phyloP scores from a whole-genome alignment of 345 rosid genomes.

The Orychophragmus violaceus region DNA sequence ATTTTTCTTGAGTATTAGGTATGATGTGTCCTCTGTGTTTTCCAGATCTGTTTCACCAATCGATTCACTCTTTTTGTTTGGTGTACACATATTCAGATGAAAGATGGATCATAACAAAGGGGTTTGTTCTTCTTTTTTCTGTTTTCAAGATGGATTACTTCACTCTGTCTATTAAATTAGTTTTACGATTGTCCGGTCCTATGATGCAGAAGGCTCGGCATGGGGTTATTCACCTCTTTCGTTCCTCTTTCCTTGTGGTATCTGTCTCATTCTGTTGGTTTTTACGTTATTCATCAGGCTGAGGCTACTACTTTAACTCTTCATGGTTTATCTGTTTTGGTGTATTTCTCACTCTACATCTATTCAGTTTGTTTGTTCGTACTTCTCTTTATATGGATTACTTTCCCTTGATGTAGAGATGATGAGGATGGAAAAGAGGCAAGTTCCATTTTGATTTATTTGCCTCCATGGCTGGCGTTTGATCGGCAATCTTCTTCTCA shows the following conservation, averaged over 20 bases:
- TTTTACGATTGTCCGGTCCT: too few species aligned
- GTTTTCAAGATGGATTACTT: too few species aligned
- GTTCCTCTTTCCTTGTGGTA: too few species aligned
- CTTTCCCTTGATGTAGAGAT: too few species aligned
- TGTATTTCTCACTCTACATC: neutral
- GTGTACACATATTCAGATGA: neutral
- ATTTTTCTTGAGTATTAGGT: neutral
- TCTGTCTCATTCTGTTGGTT: too few species aligned
- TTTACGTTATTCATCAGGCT: too few species aligned
- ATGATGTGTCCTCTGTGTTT: neutral
- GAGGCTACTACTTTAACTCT: too few species aligned
- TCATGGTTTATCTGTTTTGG: neutral
- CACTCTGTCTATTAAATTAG: too few species aligned
- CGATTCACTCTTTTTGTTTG: too few species aligned
- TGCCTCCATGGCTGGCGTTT: neutral
- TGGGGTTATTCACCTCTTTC: too few species aligned
- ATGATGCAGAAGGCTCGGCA: neutral
- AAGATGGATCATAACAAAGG: neutral
- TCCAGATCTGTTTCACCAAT: constrained; percentile 5
- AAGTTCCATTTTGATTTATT: neutral
- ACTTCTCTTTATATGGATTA: neutral
- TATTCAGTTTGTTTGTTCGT: neutral
- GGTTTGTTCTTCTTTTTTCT: neutral
- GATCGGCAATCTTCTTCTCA: neutral
- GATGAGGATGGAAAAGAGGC: too few species aligned